These are phyloP conservation scores for Trichocladium antarcticum DNA, from an alignment of 495 filamentous ascomycete genomes.

Conservation along the genomic window DNA sequence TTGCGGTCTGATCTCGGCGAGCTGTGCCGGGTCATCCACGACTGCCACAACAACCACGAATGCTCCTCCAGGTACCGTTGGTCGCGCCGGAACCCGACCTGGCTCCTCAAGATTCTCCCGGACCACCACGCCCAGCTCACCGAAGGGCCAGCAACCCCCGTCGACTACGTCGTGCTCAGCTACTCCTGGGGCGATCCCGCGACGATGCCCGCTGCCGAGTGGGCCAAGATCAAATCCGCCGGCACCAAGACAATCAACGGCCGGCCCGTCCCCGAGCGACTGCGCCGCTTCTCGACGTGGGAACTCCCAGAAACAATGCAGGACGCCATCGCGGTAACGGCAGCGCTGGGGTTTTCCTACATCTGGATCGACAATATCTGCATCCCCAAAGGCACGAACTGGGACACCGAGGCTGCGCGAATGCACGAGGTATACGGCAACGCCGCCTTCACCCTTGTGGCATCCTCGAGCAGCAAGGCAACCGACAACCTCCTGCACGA, in stretches of 20 bases:
- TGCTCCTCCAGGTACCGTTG: constrained; percentile 24
- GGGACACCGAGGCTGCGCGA: constrained; percentile 22
- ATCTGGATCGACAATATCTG: constrained; percentile 28
- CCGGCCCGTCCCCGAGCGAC: constrained; percentile 17
- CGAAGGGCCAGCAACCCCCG: constrained; percentile 2
- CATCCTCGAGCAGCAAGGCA: constrained; percentile 24
- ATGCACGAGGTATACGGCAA: constrained; percentile 30
- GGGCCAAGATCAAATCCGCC: constrained; percentile 24
- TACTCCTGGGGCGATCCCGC: constrained; percentile 27
- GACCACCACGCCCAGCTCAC: constrained; percentile 14
- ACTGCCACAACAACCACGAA: constrained; percentile 22
- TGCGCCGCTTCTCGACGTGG: constrained; percentile 11
- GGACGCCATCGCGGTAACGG: constrained; percentile 18
- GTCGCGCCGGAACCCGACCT: constrained; percentile 24
- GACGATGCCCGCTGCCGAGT: constrained; percentile 20
- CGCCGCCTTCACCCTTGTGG: constrained; percentile 23
- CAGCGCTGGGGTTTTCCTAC: constrained; percentile 15
- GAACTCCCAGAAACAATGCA: constrained; percentile 22
- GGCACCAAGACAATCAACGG: constrained; percentile 22
- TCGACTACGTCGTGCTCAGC: constrained; percentile 26
- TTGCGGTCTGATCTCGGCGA: constrained; percentile 17
- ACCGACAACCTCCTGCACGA: constrained; percentile 19
- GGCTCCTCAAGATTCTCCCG: constrained; percentile 23
- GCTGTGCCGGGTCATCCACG: constrained; percentile 13
- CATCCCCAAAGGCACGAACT: constrained; percentile 27